phyloP scores from a whole-genome alignment of 2,329 filamentous ascomycete species.

The Botryotinia convoluta region DNA sequence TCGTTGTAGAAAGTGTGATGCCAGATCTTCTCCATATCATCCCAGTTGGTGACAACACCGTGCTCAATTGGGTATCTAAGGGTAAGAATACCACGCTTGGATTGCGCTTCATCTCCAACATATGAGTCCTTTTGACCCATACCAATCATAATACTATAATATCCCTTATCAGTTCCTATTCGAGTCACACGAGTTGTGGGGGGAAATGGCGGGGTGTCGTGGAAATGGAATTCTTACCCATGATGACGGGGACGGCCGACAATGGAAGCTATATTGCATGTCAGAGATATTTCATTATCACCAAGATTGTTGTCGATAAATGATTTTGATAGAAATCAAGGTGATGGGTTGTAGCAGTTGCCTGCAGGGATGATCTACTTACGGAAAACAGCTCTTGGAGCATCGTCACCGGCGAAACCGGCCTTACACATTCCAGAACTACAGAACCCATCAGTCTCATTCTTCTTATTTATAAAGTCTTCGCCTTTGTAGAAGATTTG shows the following conservation, averaged over 20 bases:
- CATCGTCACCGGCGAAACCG: slow-evolving; percentile 99
- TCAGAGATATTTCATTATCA: slow-evolving; percentile 26
- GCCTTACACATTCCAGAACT: slow-evolving; percentile 99
- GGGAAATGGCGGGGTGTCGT: slow-evolving; percentile 29
- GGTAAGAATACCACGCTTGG: slow-evolving; percentile 99
- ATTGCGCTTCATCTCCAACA: slow-evolving; percentile 99
- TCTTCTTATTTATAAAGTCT: slow-evolving; percentile 18
- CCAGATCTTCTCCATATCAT: slow-evolving; percentile 99
- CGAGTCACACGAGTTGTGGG: slow-evolving; percentile 22
- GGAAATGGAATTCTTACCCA: slow-evolving; percentile 66
- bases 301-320: neutral
- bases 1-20: slow-evolving; percentile 99
- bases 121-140: slow-evolving; percentile 99
- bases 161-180: slow-evolving; percentile 34
- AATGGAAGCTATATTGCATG: slow-evolving; percentile 73
- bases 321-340: slow-evolving; percentile 2
- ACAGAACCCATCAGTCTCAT: slow-evolving; percentile 36
- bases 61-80: slow-evolving; percentile 99
- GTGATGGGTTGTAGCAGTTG: neutral
- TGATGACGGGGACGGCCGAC: slow-evolving; percentile 99
- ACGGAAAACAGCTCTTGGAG: slow-evolving; percentile 99
- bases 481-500: slow-evolving; percentile 18
- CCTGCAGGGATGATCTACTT: slow-evolving; percentile 56
- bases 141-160: slow-evolving; percentile 96
- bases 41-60: slow-evolving; percentile 99